Percentiles rank a stretch among this genome's conserved stretches.
Evolutionary conservation across 2,329 filamentous ascomycete genomes (phyloP).

Genomic region (Pseudogymnoascus sp.): DNA sequence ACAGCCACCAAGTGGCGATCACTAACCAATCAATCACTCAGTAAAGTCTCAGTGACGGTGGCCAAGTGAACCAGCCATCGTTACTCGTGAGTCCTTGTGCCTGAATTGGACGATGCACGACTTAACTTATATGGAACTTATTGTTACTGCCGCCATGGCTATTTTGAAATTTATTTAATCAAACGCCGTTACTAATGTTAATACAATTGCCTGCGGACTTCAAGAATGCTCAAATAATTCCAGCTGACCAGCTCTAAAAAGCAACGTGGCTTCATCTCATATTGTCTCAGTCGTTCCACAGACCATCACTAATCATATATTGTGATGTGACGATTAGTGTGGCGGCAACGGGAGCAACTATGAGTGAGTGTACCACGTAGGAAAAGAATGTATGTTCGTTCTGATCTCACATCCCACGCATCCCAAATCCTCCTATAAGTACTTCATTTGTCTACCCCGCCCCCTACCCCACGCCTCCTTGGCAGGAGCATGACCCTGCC

Average conservation of each 20-base stretch:
- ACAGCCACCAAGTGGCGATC: not conserved
- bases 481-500: not conserved
- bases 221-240: not conserved
- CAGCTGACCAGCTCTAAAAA: conserved; percentile 2
- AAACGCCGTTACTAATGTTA: not conserved
- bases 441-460: not conserved
- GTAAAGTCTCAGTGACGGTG: not conserved
- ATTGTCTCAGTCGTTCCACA: not conserved
- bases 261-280: conserved; percentile 8
- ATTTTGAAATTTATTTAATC: not conserved
- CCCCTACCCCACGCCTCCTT: not conserved
- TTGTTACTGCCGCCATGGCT: not conserved
- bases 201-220: conserved; percentile 4
- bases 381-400: not conserved
- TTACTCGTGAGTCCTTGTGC: not conserved
- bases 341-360: not conserved
- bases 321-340: not conserved
- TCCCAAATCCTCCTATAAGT: not conserved
- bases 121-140: not conserved
- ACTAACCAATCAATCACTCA: not conserved
- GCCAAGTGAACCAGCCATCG: not conserved
- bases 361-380: not conserved
- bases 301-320: not conserved
- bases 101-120: not conserved
- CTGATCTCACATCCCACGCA: not conserved